These are phyloP conservation scores for Gaultheria prostrata DNA, from an alignment of 148 eudicot species.

Conservation along the genomic window DNA sequence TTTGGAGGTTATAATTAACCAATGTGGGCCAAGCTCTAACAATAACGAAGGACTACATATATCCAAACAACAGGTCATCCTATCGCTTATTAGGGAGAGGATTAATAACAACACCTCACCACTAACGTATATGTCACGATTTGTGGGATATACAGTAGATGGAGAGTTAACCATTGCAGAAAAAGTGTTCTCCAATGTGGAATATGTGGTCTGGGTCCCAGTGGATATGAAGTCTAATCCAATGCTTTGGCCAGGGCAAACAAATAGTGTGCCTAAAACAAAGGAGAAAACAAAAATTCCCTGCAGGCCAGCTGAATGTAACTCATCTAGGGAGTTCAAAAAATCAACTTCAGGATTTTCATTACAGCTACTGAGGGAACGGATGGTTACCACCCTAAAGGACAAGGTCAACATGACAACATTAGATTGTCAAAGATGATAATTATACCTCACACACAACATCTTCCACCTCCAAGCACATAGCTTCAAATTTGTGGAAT, in stretches of 20 bases:
- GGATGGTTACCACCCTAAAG: not conserved
- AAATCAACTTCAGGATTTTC: not conserved
- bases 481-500: slow-evolving; percentile 60
- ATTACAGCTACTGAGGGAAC: not conserved
- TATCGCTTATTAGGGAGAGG: not conserved
- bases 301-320: not conserved
- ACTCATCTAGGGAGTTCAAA: not conserved
- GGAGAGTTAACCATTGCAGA: not conserved
- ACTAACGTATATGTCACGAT: not conserved
- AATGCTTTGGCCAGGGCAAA: not conserved
- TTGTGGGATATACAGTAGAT: not conserved
- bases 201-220: not conserved
- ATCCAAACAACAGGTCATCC: not conserved
- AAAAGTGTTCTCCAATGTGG: not conserved
- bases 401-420: not conserved
- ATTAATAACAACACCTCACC: not conserved
- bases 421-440: not conserved
- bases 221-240: not conserved
- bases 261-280: not conserved
- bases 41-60: not conserved
- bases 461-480: slow-evolving; percentile 87
- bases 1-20: too few species aligned
- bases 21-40: too few species aligned
- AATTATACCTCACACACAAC: slow-evolving; percentile 54
- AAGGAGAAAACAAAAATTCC: not conserved